phyloP scores from a whole-genome alignment of 345 rosid genomes.

The Arabidopsis suecica region DNA sequence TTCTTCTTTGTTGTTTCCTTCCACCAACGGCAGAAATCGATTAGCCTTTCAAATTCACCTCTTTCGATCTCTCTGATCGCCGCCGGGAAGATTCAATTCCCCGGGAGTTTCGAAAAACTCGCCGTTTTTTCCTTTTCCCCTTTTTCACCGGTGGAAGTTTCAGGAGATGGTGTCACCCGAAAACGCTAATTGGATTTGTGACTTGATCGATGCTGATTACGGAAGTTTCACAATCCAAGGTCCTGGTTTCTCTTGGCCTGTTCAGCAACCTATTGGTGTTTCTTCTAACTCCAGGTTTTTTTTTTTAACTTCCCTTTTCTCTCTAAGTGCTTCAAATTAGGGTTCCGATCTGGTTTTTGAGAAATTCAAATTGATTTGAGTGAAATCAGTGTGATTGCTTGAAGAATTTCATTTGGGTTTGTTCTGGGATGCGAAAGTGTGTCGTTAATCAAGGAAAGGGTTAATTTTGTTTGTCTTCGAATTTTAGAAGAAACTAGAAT shows the following conservation, averaged over 20 bases:
- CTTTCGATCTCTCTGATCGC: conserved; percentile 29
- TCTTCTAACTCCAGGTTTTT: conserved; percentile 69
- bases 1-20: neutral
- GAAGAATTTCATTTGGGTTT: neutral
- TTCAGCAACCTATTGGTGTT: conserved; percentile 55
- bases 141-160: conserved; percentile 34
- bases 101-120: neutral
- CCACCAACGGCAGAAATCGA: conserved; percentile 6
- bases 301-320: neutral
- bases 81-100: conserved; percentile 31
- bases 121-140: neutral
- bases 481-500: neutral
- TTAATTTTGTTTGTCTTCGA: neutral
- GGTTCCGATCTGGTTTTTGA: conserved; percentile 30
- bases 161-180: conserved; percentile 77
- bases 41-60: neutral
- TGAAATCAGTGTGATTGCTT: neutral
- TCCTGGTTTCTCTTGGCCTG: conserved; percentile 77
- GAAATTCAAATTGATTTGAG: conserved; percentile 13
- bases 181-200: conserved; percentile 67
- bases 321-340: conserved; percentile 25
- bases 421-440: neutral
- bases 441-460: conserved; percentile 5
- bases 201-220: conserved; percentile 75
- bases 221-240: conserved; percentile 63